Evolutionary conservation across 345 rosid species (phyloP).

Genomic region (Brassica rapa): DNA sequence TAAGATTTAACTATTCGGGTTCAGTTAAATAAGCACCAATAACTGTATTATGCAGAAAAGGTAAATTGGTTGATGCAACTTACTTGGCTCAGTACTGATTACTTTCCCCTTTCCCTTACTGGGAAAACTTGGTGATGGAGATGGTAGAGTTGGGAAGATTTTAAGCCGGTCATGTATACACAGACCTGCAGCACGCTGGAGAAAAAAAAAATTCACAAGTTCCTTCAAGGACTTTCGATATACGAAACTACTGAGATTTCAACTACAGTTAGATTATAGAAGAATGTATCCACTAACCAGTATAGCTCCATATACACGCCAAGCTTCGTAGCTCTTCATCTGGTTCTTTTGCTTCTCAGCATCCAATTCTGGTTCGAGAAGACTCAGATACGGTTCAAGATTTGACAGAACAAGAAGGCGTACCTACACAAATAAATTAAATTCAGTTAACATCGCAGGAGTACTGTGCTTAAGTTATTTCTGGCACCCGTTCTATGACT

Average conservation of each 20-base stretch:
- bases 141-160: constrained; percentile 65
- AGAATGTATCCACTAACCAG: constrained; percentile 51
- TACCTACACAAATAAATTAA: constrained; percentile 49
- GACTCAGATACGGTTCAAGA: constrained; percentile 71
- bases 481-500: neutral
- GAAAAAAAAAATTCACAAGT: constrained; percentile 23
- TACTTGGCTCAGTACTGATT: constrained; percentile 46
- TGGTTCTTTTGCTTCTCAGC: constrained; percentile 85
- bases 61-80: constrained; percentile 26
- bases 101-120: constrained; percentile 57
- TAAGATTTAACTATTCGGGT: neutral
- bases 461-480: neutral
- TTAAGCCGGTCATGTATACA: constrained; percentile 68
- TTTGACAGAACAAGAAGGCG: constrained; percentile 78
- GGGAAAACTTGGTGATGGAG: constrained; percentile 48
- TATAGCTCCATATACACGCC: constrained; percentile 90
- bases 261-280: neutral
- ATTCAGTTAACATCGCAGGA: constrained; percentile 19
- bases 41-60: neutral
- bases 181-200: constrained; percentile 77
- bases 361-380: constrained; percentile 88
- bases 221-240: neutral
- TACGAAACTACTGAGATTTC: constrained; percentile 16
- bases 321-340: constrained; percentile 87
- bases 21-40: constrained; percentile 3